Evolutionary conservation across 139 green algal species (phyloP).

Genomic region (Chlorella sp.): DNA sequence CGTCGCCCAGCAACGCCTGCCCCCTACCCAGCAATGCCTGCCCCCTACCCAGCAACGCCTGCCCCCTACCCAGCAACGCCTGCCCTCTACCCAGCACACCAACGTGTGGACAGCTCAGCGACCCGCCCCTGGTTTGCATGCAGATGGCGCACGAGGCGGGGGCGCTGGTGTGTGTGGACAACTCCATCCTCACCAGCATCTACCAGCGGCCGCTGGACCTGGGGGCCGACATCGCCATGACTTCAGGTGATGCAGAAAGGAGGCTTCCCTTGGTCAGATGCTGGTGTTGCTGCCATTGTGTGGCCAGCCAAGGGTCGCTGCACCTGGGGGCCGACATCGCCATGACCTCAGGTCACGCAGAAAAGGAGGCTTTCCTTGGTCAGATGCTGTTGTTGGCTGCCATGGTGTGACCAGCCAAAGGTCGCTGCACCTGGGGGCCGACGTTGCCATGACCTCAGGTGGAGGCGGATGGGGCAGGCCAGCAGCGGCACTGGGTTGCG

Average conservation of each 20-base stretch:
- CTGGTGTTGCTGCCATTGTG: no score
- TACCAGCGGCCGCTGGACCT: slow-evolving; percentile 87
- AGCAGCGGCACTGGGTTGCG: no score
- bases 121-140: neutral
- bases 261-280: neutral
- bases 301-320: slow-evolving; percentile 79
- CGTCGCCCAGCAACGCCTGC: no score
- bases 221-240: slow-evolving; percentile 98
- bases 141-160: slow-evolving; percentile 76
- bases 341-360: slow-evolving; percentile 81
- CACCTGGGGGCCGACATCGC: slow-evolving; percentile 94
- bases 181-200: slow-evolving; percentile 93
- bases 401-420: no score
- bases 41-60: no score
- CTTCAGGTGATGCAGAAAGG: slow-evolving; percentile 38
- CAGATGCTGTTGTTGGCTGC: no score
- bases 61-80: no score
- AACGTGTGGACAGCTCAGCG: no score
- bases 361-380: neutral
- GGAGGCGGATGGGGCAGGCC: no score
- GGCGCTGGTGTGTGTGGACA: slow-evolving; percentile 93
- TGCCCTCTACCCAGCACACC: no score
- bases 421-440: slow-evolving; percentile 85
- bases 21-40: no score
- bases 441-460: slow-evolving; percentile 87